Percentiles rank a stretch among this genome's conserved stretches.
phyloP scores from a whole-genome alignment of 2,329 filamentous ascomycete species.

The Monascus ruber region DNA sequence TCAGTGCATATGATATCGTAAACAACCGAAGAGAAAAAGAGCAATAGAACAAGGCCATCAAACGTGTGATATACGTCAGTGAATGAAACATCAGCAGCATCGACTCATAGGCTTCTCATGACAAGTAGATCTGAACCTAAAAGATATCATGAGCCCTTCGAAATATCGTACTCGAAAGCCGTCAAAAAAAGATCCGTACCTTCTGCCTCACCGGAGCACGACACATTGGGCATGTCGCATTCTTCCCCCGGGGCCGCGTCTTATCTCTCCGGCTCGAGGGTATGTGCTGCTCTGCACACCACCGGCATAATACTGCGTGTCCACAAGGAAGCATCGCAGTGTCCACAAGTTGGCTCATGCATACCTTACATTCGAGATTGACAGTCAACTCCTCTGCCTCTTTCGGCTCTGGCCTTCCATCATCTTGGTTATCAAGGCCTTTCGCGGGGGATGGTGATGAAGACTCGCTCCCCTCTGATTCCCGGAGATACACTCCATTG shows the following conservation, averaged over 20 bases:
- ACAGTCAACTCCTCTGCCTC: conserved; percentile 39
- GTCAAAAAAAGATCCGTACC: conserved; percentile 6
- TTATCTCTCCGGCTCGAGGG: conserved; percentile 31
- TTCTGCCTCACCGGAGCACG: conserved; percentile 15
- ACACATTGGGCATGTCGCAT: conserved; percentile 18
- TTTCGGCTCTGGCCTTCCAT: conserved; percentile 37
- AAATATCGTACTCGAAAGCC: too few relatives aligned
- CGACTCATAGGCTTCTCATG: too few relatives aligned
- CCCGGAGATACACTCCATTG: conserved; percentile 1
- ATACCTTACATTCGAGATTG: conserved; percentile 42
- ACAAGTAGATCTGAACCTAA: too few relatives aligned
- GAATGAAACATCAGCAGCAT: too few relatives aligned
- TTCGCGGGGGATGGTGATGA: conserved; percentile 4
- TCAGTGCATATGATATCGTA: too few relatives aligned
- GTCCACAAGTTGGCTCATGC: conserved; percentile 42
- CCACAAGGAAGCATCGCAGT: conserved; percentile 44
- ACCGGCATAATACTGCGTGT: conserved; percentile 44
- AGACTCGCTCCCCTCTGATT: neutral
- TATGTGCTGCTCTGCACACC: conserved; percentile 42
- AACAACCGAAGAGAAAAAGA: too few relatives aligned
- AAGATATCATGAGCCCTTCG: too few relatives aligned
- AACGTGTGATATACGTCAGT: too few relatives aligned
- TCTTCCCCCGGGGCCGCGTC: conserved; percentile 5
- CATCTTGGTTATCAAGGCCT: conserved; percentile 36
- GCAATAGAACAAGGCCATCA: too few relatives aligned